phyloP scores from a whole-genome alignment of 2,329 filamentous ascomycete species.

The Endoconidiophora polonica region DNA sequence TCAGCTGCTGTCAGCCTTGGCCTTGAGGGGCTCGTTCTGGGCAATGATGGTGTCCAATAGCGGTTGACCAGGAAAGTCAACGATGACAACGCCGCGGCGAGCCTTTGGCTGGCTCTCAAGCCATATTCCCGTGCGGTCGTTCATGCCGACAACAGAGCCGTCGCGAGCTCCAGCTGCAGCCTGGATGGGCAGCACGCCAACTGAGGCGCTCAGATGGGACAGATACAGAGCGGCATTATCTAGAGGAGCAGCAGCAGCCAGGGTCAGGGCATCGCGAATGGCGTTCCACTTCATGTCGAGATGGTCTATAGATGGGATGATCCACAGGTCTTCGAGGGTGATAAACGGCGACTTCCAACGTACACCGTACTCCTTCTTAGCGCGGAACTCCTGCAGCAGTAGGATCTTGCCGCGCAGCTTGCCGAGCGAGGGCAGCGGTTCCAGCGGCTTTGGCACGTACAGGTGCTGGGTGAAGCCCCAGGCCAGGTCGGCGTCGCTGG shows the following conservation, averaged over 20 bases:
- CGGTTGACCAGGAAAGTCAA: conserved; percentile 30
- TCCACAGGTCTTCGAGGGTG: conserved; percentile 30
- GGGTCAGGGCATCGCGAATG: conserved; percentile 25
- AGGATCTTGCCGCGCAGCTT: conserved; percentile 29
- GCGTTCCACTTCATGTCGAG: conserved; percentile 31
- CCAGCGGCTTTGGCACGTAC: conserved; percentile 17
- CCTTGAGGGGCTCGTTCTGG: conserved; percentile 22
- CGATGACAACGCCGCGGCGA: conserved; percentile 29
- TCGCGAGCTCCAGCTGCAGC: conserved; percentile 31
- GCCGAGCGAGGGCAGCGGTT: conserved; percentile 27
- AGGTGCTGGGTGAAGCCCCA: conserved; percentile 23
- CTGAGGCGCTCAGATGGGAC: conserved; percentile 30
- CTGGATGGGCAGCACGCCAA: conserved; percentile 32
- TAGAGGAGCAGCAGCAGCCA: conserved; percentile 19
- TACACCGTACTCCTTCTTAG: conserved; percentile 24
- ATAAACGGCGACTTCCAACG: conserved; percentile 29
- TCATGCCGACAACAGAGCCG: conserved; percentile 28
- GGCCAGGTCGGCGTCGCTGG: conserved; percentile 20
- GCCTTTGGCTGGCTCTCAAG: conserved; percentile 19
- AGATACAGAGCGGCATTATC: conserved; percentile 28
- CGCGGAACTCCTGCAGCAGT: conserved; percentile 31
- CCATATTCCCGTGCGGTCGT: conserved; percentile 31
- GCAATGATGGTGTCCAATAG: conserved; percentile 26
- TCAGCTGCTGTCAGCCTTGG: background rate
- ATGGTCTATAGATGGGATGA: conserved; percentile 26